Evolutionary conservation across 768 basidiomycete genomes (phyloP).

Genomic region (Boletus reticuloceps): DNA sequence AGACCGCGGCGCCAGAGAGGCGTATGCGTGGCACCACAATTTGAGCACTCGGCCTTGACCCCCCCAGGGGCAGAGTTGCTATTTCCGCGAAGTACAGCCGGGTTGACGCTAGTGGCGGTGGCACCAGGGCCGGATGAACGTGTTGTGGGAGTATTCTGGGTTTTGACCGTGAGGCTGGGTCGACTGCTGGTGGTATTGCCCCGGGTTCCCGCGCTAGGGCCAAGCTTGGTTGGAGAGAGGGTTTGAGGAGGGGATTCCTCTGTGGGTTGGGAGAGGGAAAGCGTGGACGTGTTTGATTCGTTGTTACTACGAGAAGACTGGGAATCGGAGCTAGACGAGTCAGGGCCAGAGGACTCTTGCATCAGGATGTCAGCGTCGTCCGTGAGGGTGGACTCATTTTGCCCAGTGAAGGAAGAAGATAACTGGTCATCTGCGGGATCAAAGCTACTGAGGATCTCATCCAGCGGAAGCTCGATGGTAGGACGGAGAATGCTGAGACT

Average conservation of each 20-base stretch:
- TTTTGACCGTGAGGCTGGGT: conserved; percentile 62
- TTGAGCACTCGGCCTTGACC: conserved; percentile 81
- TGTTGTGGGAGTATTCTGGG: conserved; percentile 42
- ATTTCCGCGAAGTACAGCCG: conserved; percentile 35
- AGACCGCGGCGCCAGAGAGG: conserved; percentile 84
- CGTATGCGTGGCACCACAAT: conserved; percentile 86
- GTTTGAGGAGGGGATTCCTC: conserved; percentile 49
- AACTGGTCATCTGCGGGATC: conserved; percentile 23
- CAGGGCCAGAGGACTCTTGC: conserved; percentile 23
- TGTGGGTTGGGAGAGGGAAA: conserved; percentile 36
- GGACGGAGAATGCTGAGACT: conserved; percentile 66
- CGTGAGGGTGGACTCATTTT: conserved; percentile 2
- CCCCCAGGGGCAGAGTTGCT: conserved; percentile 48
- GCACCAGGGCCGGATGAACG: conserved; percentile 63
- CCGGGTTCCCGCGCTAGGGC: conserved; percentile 50
- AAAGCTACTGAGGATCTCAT: conserved; percentile 59
- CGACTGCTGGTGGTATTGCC: conserved; percentile 44
- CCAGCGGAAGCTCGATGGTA: conserved; percentile 84
- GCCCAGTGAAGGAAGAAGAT: conserved; percentile 1
- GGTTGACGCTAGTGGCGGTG: conserved; percentile 57
- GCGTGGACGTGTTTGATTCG: conserved; percentile 16
- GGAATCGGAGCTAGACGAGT: conserved; percentile 11
- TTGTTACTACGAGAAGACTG: background rate
- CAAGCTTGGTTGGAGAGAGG: conserved; percentile 57
- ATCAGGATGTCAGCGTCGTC: conserved; percentile 26